Evolutionary conservation across 768 basidiomycete species (phyloP).

Genomic region (Holtermannia corniformis): DNA sequence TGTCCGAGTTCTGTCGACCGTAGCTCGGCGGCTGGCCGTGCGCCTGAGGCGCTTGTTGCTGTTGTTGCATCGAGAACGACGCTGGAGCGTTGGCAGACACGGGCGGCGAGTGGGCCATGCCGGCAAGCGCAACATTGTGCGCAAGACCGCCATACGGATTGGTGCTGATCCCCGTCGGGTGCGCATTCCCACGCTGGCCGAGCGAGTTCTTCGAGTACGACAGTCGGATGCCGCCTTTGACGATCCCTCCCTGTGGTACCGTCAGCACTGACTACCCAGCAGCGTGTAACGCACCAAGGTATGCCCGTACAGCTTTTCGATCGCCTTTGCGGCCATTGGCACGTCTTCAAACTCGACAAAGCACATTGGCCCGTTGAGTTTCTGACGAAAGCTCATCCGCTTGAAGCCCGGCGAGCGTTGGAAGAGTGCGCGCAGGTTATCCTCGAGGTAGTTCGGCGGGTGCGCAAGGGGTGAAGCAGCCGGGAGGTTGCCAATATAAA

Average conservation of each 20-base stretch:
- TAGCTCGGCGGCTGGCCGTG: neutral
- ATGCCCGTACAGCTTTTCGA: slow-evolving; percentile 82
- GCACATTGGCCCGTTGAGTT: slow-evolving; percentile 97
- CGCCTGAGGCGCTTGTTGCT: slow-evolving; percentile 3
- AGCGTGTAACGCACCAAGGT: slow-evolving; percentile 56
- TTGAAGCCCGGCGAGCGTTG: slow-evolving; percentile 70
- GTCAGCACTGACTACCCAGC: neutral
- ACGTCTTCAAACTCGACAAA: slow-evolving; percentile 99
- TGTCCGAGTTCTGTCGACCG: slow-evolving; percentile 4
- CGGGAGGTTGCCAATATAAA: slow-evolving; percentile 98
- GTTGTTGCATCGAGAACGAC: slow-evolving; percentile 1
- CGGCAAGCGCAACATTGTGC: slow-evolving; percentile 32
- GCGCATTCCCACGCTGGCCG: slow-evolving; percentile 46
- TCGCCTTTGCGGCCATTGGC: slow-evolving; percentile 67
- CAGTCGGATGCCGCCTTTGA: slow-evolving; percentile 92
- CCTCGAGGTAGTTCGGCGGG: slow-evolving; percentile 74
- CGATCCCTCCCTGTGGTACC: slow-evolving; percentile 55
- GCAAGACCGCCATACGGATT: slow-evolving; percentile 26
- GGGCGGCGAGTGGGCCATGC: slow-evolving; percentile 14
- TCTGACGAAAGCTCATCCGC: slow-evolving; percentile 87
- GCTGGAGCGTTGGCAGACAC: neutral
- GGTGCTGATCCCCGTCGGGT: slow-evolving; percentile 17
- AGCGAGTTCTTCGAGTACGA: slow-evolving; percentile 98
- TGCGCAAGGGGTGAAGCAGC: slow-evolving; percentile 59
- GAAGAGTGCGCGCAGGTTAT: slow-evolving; percentile 74